A percentile compares a stretch with the other conserved stretches of the same genome.
phyloP scores from a whole-genome alignment of 805 yeast species.

The Candida lessepsii region DNA sequence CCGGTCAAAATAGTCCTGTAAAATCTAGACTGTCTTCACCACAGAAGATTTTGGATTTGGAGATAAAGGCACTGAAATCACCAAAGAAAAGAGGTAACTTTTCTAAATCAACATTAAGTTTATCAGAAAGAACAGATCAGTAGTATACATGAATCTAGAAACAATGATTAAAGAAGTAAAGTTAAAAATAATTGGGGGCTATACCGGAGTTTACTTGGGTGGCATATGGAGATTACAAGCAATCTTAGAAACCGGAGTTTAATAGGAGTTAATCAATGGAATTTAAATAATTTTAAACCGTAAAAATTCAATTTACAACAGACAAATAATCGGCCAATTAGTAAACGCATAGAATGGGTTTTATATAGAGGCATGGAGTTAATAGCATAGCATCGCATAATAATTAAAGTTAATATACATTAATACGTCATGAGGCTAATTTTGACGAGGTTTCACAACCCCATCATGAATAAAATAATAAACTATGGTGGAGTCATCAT shows the following conservation, averaged over 20 bases:
- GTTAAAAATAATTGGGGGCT: background rate
- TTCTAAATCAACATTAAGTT: conserved; percentile 2
- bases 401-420: background rate
- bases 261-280: too few species aligned
- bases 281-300: too few species aligned
- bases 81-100: conserved; percentile 6
- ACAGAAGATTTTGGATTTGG: conserved; percentile 10
- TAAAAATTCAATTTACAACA: too few species aligned
- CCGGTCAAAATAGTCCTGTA: conserved; percentile 4
- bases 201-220: too few species aligned
- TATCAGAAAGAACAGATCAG: background rate
- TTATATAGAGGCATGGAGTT: too few species aligned
- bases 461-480: conserved; percentile 70
- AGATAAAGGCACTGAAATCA: conserved; percentile 12
- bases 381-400: too few species aligned
- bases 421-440: conserved; percentile 22
- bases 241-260: too few species aligned
- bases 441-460: conserved; percentile 59
- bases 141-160: background rate
- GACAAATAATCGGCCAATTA: too few species aligned
- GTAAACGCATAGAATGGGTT: too few species aligned
- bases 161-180: background rate
- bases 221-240: too few species aligned
- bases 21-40: conserved; percentile 15
- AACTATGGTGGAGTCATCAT: conserved; percentile 69